Evolutionary conservation across 2,329 filamentous ascomycete species (phyloP).

Genomic region (Cytospora leucostoma): DNA sequence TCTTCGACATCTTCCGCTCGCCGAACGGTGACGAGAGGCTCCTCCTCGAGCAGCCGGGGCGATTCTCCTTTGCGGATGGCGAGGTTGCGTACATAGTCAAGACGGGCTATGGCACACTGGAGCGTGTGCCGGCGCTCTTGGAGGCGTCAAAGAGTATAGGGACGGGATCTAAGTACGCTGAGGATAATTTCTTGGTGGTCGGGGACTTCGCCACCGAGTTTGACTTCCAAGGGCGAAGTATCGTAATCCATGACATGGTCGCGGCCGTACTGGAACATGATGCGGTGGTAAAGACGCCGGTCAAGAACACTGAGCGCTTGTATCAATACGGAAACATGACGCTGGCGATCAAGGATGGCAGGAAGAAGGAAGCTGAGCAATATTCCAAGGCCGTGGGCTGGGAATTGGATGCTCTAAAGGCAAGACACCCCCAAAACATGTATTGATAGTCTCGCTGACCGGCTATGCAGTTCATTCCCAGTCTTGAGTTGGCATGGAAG

Average conservation of each 20-base stretch:
- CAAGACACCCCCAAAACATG: conserved; percentile 29
- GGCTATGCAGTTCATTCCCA: conserved; percentile 51
- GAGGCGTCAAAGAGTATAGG: conserved; percentile 43
- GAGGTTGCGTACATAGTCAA: conserved; percentile 57
- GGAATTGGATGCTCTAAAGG: conserved; percentile 55
- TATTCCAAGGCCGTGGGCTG: conserved; percentile 46
- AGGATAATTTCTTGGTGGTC: conserved; percentile 49
- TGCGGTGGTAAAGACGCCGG: conserved; percentile 36
- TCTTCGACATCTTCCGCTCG: conserved; percentile 35
- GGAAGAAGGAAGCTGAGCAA: conserved; percentile 41
- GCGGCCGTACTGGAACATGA: conserved; percentile 33
- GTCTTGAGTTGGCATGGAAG: conserved; percentile 54
- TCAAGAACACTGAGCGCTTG: conserved; percentile 39
- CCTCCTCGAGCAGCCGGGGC: conserved; percentile 42
- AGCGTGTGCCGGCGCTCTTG: conserved; percentile 50
- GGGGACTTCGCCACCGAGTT: conserved; percentile 50
- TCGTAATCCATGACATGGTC: conserved; percentile 46
- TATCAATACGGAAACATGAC: conserved; percentile 45
- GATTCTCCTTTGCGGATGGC: conserved; percentile 46
- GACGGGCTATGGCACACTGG: conserved; percentile 56
- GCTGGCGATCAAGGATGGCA: conserved; percentile 41
- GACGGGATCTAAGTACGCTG: conserved; percentile 38
- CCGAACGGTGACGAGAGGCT: conserved; percentile 43
- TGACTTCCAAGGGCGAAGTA: conserved; percentile 31
- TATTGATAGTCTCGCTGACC: conserved; percentile 3